A percentile compares a stretch with the other conserved stretches of the same genome.
These are phyloP conservation scores for Pseudisothecium myosuroides DNA, from an alignment of 225 moss, liverwort and hornwort genomes.

Conservation along the genomic window DNA sequence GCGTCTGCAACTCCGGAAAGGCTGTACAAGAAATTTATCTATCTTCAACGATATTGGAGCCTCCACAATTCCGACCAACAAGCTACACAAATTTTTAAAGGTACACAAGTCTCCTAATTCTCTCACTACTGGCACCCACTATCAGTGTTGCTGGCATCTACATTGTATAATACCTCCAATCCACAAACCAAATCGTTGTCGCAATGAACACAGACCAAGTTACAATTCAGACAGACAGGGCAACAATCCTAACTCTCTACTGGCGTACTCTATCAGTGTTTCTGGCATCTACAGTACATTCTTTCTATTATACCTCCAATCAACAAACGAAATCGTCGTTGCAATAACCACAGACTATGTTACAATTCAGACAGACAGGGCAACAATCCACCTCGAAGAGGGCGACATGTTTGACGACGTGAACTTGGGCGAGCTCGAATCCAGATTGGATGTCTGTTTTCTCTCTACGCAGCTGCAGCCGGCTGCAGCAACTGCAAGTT, in stretches of 20 bases:
- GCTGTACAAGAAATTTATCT: neutral
- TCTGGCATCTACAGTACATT: neutral
- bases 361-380: neutral
- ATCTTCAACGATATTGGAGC: neutral
- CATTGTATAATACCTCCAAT: neutral
- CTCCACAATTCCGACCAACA: neutral
- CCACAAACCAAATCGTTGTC: neutral
- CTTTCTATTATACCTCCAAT: neutral
- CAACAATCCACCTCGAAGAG: neutral
- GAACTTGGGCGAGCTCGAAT: neutral
- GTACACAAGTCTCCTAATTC: neutral
- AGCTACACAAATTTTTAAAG: neutral
- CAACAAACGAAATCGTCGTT: neutral
- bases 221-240: neutral
- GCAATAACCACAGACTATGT: neutral
- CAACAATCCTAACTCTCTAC: neutral
- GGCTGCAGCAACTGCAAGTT: constrained; percentile 16
- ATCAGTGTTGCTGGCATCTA: neutral
- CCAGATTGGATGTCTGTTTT: neutral
- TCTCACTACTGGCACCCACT: neutral
- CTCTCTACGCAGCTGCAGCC: neutral
- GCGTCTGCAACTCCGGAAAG: neutral
- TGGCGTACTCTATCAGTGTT: neutral
- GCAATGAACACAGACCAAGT: neutral
- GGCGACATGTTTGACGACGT: neutral